Evolutionary conservation across 2,329 filamentous ascomycete genomes (phyloP).

Genomic region (Delphinella strobiligena): DNA sequence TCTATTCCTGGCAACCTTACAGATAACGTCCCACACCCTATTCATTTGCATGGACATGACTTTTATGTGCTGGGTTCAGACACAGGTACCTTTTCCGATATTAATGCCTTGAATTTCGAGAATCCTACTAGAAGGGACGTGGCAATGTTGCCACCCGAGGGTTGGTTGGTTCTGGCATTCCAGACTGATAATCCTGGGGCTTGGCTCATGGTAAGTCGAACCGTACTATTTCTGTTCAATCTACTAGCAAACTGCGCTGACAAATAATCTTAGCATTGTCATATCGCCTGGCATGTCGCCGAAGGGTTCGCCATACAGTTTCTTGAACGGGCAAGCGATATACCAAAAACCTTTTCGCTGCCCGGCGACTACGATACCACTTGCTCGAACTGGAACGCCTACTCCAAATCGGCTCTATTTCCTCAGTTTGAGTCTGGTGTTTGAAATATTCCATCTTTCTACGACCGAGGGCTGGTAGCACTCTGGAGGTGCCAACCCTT

Average conservation of each 20-base stretch:
- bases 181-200: constrained; percentile 30
- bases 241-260: not conserved
- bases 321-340: constrained; percentile 1
- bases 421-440: too few species aligned
- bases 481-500: too few species aligned
- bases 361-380: not conserved
- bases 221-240: not conserved
- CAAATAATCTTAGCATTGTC: constrained; percentile 3
- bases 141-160: constrained; percentile 24
- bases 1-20: constrained; percentile 13
- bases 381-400: not conserved
- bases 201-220: constrained; percentile 18
- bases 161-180: constrained; percentile 30
- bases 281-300: constrained; percentile 9
- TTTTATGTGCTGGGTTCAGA: constrained; percentile 21
- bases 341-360: constrained; percentile 4
- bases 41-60: constrained; percentile 22
- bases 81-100: constrained; percentile 5
- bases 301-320: constrained; percentile 7
- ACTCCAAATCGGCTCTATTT: too few species aligned
- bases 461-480: too few species aligned
- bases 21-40: constrained; percentile 19
- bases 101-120: constrained; percentile 14
- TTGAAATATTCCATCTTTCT: too few species aligned
- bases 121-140: constrained; percentile 29